Evolutionary conservation across 495 filamentous ascomycete species (phyloP).

Genomic region (Penicillium argentinense): DNA sequence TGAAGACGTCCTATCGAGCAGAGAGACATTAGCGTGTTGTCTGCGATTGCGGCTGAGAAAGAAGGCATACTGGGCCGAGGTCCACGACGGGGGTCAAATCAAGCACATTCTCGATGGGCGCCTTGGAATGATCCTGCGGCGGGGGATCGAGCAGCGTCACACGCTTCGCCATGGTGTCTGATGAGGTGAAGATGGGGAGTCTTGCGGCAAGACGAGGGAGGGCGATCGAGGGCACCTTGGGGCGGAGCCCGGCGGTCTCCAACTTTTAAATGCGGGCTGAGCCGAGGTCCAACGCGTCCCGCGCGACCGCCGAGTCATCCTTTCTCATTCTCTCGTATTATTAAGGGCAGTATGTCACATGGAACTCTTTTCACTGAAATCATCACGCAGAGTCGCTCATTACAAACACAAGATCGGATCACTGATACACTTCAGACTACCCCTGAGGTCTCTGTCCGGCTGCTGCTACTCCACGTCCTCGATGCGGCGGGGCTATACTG

Average conservation of each 20-base stretch:
- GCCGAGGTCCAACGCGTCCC: constrained; percentile 20
- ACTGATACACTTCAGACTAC: no score
- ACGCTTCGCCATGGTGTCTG: constrained; percentile 31
- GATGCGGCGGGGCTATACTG: background rate
- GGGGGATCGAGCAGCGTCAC: constrained; percentile 78
- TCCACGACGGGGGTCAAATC: constrained; percentile 78
- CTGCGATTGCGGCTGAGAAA: background rate
- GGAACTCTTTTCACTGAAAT: no score
- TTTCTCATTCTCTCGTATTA: no score
- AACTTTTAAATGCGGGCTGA: constrained; percentile 15
- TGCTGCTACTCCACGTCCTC: constrained; percentile 5
- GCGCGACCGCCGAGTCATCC: no score
- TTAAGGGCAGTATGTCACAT: background rate
- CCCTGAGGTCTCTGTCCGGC: background rate
- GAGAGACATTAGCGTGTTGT: constrained; percentile 5
- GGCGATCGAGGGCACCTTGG: background rate
- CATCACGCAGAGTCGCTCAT: no score
- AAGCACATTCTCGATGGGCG: constrained; percentile 83
- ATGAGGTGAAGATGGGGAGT: background rate
- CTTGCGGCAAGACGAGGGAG: background rate
- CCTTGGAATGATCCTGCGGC: constrained; percentile 66
- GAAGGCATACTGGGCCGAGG: constrained; percentile 67
- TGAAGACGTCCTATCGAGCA: constrained; percentile 72
- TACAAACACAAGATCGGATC: no score
- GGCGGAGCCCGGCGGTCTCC: constrained; percentile 14